Base-by-base conservation (phyloP, 2,329 filamentous ascomycete genomes). In the Colletotrichum higginsianum region DNA sequence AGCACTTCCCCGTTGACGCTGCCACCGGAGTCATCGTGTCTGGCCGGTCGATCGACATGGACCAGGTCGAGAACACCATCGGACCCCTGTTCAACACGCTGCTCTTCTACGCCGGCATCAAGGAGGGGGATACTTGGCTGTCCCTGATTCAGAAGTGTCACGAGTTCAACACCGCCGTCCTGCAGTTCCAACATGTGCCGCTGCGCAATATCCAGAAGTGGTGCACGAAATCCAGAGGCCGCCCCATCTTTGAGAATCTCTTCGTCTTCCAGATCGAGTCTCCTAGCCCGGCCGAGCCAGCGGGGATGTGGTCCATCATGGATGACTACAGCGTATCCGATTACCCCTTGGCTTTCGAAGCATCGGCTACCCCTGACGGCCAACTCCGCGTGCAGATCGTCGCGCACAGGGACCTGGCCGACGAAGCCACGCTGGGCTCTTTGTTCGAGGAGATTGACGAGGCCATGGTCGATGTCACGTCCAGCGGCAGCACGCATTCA, bases 51-150 rank as follows among this genome's bases (percentile, higher is more conserved):
- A 88, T 97, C 5, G 89, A 93, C 53, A 82, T 94, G 15, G 86
- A 91, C 9, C 85, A 85, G 2, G 87, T 91, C 2, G 92, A 95
- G 57, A 78, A 85, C 26, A 89, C 93, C 0, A 88, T 96, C 52
- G 96, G 95, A 0, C 95, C 96, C 0, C 83, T 98, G 23, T 97
- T 98, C 86, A 98, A 98, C 78, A 98, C 95, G 0, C 84, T 98
- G 1, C 94, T 95, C 0, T 94, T 93, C 78, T 86, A 89, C 66
- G 81, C 90, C 44, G 78, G 82, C 7, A 74, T 87, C 16, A 72
- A 81, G 8, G 74, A 79, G 0, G 77, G 80, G 0, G 83, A 86
- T 5, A 89, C 86, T 0, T 94, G 92, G 90, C 78, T 82, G 0
- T 85, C 88, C 0, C 80, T 94, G 1, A 84, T 94, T 26, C 84